Percentiles rank a stretch among this genome's conserved stretches.
Conservation (phyloP, 306 rosid species). For the Canavalia ensiformis region DNA sequence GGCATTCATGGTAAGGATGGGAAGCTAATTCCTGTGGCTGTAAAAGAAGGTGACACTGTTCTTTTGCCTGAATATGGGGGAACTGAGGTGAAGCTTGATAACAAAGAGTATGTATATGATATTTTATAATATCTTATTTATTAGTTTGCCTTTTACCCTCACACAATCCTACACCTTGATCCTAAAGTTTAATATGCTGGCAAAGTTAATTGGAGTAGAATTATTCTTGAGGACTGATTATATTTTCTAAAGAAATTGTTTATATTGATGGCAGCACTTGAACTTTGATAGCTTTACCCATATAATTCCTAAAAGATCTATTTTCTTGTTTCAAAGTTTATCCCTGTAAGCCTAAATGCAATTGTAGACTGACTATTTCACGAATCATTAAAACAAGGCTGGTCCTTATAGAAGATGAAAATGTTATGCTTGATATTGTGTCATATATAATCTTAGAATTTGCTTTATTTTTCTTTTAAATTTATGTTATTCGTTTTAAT, state of each 20-base stretch:
- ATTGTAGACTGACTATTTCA: neutral
- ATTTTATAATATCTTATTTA: neutral
- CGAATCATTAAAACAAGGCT: neutral
- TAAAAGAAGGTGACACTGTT: constrained; percentile 83
- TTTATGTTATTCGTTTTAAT: neutral
- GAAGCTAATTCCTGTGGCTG: constrained; percentile 59
- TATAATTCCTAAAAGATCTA: neutral
- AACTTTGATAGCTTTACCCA: constrained; percentile 16
- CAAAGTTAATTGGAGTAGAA: neutral
- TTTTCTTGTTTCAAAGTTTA: neutral
- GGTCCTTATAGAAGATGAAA: constrained; percentile 6
- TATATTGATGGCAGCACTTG: neutral
- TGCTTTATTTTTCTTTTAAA: neutral
- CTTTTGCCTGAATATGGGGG: constrained; percentile 84
- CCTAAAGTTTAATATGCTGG: neutral
- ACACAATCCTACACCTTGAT: neutral
- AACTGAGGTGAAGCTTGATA: constrained; percentile 75
- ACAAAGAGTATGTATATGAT: constrained; percentile 67
- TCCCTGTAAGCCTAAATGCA: neutral
- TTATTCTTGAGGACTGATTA: neutral
- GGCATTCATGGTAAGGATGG: constrained; percentile 72
- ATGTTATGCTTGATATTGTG: constrained; percentile 9
- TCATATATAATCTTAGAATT: neutral
- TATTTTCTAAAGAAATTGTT: neutral
- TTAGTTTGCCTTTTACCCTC: neutral